A percentile compares a stretch with the other conserved stretches of the same genome.
Evolutionary conservation across 2,329 filamentous ascomycete genomes (phyloP).

Genomic region (Paraphoma chrysanthemicola): DNA sequence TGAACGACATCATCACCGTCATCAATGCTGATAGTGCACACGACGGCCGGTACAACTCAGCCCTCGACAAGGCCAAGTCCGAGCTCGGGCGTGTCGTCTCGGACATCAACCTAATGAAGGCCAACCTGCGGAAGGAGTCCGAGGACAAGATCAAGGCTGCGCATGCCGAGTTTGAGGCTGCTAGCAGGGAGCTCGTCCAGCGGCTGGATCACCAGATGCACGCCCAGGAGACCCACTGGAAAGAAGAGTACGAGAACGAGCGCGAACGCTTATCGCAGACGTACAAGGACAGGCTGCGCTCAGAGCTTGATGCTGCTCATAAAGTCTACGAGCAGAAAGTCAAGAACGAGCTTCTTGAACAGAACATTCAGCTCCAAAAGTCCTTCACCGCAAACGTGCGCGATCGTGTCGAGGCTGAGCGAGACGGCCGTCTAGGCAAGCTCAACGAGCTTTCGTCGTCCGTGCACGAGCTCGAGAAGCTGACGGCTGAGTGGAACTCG

Average conservation of each 20-base stretch:
- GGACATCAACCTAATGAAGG: conserved; percentile 78
- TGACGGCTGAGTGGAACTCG: conserved; percentile 87
- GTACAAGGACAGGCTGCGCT: conserved; percentile 81
- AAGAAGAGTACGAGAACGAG: conserved; percentile 87
- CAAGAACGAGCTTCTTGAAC: conserved; percentile 85
- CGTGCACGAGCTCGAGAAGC: conserved; percentile 82
- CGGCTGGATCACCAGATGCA: conserved; percentile 86
- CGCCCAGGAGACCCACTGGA: conserved; percentile 81
- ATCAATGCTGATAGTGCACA: conserved; percentile 83
- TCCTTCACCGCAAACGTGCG: conserved; percentile 81
- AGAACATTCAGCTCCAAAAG: conserved; percentile 87
- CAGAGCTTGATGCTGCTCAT: conserved; percentile 79
- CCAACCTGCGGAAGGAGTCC: conserved; percentile 71
- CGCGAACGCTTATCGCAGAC: conserved; percentile 77
- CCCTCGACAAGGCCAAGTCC: conserved; percentile 84
- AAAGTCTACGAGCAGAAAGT: conserved; percentile 83
- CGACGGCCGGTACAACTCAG: conserved; percentile 76
- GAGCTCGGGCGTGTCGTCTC: conserved; percentile 79
- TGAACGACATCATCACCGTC: conserved; percentile 94
- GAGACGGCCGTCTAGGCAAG: conserved; percentile 83
- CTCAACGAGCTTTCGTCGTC: conserved; percentile 79
- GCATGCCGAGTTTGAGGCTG: conserved; percentile 82
- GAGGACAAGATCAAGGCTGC: conserved; percentile 75
- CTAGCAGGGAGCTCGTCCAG: conserved; percentile 84
- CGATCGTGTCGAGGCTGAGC: conserved; percentile 85